Conservation (phyloP, 2,329 filamentous ascomycete species). For the Ophiostoma sp. region DNA sequence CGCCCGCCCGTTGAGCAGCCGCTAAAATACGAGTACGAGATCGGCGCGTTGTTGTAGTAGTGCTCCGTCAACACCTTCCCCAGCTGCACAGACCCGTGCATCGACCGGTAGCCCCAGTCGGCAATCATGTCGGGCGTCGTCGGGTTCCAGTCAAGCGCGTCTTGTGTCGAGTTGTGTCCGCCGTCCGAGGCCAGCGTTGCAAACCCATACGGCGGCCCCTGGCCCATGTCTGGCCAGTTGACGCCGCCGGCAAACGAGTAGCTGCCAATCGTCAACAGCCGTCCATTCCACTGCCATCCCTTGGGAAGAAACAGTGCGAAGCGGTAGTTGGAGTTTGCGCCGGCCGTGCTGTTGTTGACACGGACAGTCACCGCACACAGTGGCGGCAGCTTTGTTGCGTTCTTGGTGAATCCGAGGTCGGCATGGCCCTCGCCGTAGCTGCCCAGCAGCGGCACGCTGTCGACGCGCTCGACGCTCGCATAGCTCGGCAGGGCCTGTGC, state of each 20-base stretch:
- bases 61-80: conserved; percentile 46
- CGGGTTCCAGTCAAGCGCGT: conserved; percentile 37
- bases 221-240: conserved; percentile 33
- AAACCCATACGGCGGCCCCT: conserved; percentile 37
- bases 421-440: conserved; percentile 37
- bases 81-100: conserved; percentile 47
- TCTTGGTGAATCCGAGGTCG: conserved; percentile 35
- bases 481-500: conserved; percentile 26
- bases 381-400: conserved; percentile 37
- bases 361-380: conserved; percentile 21
- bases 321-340: conserved; percentile 32
- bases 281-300: conserved; percentile 33
- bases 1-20: conserved; percentile 57
- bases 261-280: conserved; percentile 38
- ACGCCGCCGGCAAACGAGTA: conserved; percentile 37
- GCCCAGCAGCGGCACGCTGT: conserved; percentile 32
- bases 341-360: background rate
- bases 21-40: conserved; percentile 49
- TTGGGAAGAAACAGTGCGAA: conserved; percentile 39
- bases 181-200: conserved; percentile 42
- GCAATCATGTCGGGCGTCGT: conserved; percentile 35
- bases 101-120: conserved; percentile 41
- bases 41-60: conserved; percentile 42
- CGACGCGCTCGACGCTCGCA: conserved; percentile 35
- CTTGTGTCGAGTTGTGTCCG: conserved; percentile 36